Evolutionary conservation across 2,329 filamentous ascomycete genomes (phyloP).

Genomic region (Simplicillium sp.): DNA sequence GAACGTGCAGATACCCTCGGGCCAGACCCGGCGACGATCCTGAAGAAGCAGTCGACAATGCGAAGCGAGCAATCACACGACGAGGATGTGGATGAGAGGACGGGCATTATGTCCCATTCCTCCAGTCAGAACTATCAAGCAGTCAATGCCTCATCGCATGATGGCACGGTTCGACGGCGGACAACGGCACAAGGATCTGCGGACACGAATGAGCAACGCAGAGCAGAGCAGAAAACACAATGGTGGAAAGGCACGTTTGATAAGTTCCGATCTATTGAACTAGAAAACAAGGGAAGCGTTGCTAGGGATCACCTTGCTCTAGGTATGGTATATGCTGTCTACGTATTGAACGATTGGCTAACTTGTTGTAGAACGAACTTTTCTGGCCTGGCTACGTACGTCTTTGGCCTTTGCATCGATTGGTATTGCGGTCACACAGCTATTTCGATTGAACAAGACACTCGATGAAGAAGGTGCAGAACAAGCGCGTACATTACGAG

Average conservation of each 20-base stretch:
- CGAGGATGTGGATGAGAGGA: slow-evolving; percentile 27
- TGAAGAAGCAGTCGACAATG: slow-evolving; percentile 1
- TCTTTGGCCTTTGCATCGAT: slow-evolving; percentile 75
- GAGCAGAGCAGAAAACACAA: neutral
- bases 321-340: slow-evolving; percentile 35
- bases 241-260: too few species aligned
- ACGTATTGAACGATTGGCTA: neutral
- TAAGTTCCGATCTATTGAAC: slow-evolving; percentile 54
- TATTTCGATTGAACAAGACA: slow-evolving; percentile 72
- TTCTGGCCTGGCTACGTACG: slow-evolving; percentile 77
- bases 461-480: slow-evolving; percentile 29
- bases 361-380: slow-evolving; percentile 59
- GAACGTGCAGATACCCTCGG: slow-evolving; percentile 32
- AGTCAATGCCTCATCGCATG: slow-evolving; percentile 14
- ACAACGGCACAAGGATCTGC: slow-evolving; percentile 3
- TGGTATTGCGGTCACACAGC: slow-evolving; percentile 73
- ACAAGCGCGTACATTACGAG: slow-evolving; percentile 39
- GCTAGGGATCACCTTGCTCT: slow-evolving; percentile 74
- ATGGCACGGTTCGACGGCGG: slow-evolving; percentile 9
- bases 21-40: slow-evolving; percentile 10
- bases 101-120: slow-evolving; percentile 26
- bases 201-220: neutral
- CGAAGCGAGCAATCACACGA: slow-evolving; percentile 11
- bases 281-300: slow-evolving; percentile 80
- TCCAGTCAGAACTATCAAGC: slow-evolving; percentile 29